phyloP scores from a whole-genome alignment of 2,329 filamentous ascomycete species.

The Onygena corvina region DNA sequence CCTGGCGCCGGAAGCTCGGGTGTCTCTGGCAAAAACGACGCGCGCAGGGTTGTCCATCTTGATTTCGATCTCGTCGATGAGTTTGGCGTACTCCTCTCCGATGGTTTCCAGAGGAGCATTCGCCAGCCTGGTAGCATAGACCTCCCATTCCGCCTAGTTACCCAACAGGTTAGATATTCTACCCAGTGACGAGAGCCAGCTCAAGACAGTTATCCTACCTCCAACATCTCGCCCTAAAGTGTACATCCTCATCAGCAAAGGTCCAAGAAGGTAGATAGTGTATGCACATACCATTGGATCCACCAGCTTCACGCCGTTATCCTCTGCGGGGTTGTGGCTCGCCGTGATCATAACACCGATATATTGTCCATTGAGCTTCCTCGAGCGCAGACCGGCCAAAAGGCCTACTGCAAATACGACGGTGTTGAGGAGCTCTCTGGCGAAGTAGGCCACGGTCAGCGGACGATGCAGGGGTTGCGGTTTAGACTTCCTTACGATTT shows the following conservation, averaged over 20 bases:
- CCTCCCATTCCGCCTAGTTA: constrained; percentile 69
- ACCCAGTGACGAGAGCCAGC: background rate
- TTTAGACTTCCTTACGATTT: constrained; percentile 45
- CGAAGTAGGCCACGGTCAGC: background rate
- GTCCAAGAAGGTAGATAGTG: background rate
- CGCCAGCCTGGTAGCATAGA: constrained; percentile 74
- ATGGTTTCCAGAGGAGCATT: constrained; percentile 71
- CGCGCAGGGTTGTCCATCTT: constrained; percentile 58
- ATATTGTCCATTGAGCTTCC: constrained; percentile 76
- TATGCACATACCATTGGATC: constrained; percentile 62
- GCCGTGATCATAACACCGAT: constrained; percentile 96
- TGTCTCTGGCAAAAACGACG: constrained; percentile 85
- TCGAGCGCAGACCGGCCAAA: constrained; percentile 74
- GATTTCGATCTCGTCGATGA: constrained; percentile 65
- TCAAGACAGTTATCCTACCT: constrained; percentile 44
- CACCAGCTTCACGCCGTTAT: constrained; percentile 91
- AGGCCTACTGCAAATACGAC: constrained; percentile 89
- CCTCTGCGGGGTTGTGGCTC: constrained; percentile 77
- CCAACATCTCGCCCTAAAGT: constrained; percentile 75
- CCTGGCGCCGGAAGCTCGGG: constrained; percentile 76
- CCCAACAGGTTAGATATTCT: constrained; percentile 8
- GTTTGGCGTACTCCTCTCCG: constrained; percentile 59
- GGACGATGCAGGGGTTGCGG: background rate
- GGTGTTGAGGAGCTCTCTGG: constrained; percentile 68
- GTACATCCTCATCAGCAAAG: constrained; percentile 15